These are phyloP conservation scores for Rutstroemia sp. DNA, from an alignment of 2,329 filamentous ascomycete species.

Conservation along the genomic window DNA sequence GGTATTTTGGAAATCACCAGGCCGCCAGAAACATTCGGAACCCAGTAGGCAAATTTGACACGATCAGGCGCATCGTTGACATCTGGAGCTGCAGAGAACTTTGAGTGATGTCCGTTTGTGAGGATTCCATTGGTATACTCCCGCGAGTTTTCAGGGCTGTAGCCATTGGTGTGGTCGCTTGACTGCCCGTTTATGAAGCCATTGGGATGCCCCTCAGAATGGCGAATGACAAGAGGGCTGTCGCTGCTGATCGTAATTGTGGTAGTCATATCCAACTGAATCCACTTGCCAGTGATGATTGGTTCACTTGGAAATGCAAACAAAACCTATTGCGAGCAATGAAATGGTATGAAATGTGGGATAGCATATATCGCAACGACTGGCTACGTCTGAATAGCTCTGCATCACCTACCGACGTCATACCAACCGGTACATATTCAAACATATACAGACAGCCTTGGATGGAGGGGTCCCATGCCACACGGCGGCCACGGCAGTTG, in stretches of 20 bases:
- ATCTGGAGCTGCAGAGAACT: conserved; percentile 26
- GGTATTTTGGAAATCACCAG: conserved; percentile 46
- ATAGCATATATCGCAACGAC: background rate
- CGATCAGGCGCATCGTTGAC: conserved; percentile 37
- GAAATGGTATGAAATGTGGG: background rate
- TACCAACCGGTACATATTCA: too few relatives aligned
- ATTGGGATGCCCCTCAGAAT: background rate
- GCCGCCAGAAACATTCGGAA: conserved; percentile 46
- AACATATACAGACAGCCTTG: too few relatives aligned
- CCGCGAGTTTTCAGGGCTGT: too few relatives aligned
- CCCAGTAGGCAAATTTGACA: conserved; percentile 44
- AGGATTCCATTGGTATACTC: conserved; percentile 1
- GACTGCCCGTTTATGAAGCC: background rate
- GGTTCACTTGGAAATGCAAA: background rate
- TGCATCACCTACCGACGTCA: too few relatives aligned
- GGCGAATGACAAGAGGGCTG: conserved; percentile 4
- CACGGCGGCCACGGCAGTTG: too few relatives aligned
- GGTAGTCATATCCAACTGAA: background rate
- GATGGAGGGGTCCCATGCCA: too few relatives aligned
- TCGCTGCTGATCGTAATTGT: conserved; percentile 8
- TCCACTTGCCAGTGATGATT: too few relatives aligned
- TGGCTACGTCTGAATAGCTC: too few relatives aligned
- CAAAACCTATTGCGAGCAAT: background rate
- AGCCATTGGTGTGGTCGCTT: background rate
- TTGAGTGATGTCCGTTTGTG: conserved; percentile 9